Base-by-base conservation (phyloP, 305 asterid species). In the Petunia hybrid region DNA sequence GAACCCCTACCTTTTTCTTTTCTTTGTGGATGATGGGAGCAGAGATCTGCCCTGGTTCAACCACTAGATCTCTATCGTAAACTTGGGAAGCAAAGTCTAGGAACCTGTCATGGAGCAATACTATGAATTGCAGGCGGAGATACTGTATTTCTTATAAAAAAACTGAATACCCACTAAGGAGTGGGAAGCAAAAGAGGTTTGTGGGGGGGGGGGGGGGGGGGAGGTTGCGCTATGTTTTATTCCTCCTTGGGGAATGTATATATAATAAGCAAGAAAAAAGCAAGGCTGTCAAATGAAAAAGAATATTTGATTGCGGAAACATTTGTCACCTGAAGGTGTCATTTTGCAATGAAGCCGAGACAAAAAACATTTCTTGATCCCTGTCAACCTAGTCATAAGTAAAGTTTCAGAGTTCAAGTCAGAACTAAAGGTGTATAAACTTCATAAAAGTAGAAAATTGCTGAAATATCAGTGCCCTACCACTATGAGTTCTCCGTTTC, bases 1-100 rank as follows among this genome's bases (percentile, higher is more conserved):
- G 74, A 45, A 62, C 35, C 31, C n/a, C 3, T 39, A 93, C 98
- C 98, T 89, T 96, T 83, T 91, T 94, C 94, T 94, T 96, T 86
- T 96, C 97, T 85, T 89, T 94, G 10, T 82, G 91, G 64, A 83
- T n/a, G 38, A 86, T 22, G 48, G 90, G 88, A 3, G 90, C 64
- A 61, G 87, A 83, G 76, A 87, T 10, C 62, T 75, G 56, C 75
- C 87, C 94, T 85, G 87, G 91, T 80, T 84, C 83, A 82, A 81
- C 85, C 83, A 82, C 84, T 31, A 87, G 61, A 82, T 92, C 91
- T 84, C 81, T 88, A 82, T 85, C 76, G 57, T 89, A 55, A 85
- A 95, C 91, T 85, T 85, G 87, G 57, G 95, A 87, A 81, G 86
- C 88, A 42, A 75, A 79, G 81, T 91, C 95, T 90, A 95, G 73